phyloP scores from a whole-genome alignment of 768 basidiomycete species.

The Leccinum imitatum region DNA sequence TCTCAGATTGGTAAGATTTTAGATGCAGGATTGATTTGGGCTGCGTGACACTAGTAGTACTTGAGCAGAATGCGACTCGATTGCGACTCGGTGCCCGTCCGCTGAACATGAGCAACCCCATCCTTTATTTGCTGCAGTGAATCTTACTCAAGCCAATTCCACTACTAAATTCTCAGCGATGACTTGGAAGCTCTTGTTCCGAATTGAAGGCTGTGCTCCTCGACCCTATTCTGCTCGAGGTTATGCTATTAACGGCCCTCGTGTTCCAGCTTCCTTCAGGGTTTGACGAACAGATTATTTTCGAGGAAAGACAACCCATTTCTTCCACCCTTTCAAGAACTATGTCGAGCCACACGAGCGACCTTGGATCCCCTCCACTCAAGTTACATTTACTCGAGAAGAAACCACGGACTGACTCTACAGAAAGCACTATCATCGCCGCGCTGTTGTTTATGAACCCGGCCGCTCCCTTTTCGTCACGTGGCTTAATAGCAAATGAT shows the following conservation, averaged over 20 bases:
- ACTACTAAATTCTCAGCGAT: conserved; percentile 29
- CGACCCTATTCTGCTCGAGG: conserved; percentile 41
- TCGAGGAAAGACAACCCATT: conserved; percentile 8
- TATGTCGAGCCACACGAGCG: not conserved
- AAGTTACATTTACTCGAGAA: conserved; percentile 42
- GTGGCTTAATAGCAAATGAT: conserved; percentile 39
- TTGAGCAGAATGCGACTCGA: too few relatives aligned
- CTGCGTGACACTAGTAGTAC: too few relatives aligned
- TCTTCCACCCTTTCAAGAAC: conserved; percentile 4
- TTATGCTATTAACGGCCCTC: conserved; percentile 45
- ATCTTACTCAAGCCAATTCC: conserved; percentile 29
- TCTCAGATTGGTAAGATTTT: too few relatives aligned
- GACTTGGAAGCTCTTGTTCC: conserved; percentile 32
- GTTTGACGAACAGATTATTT: conserved; percentile 23
- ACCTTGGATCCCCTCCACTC: conserved; percentile 12
- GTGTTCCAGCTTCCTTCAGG: conserved; percentile 34
- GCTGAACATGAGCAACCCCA: too few relatives aligned
- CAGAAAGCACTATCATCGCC: conserved; percentile 39
- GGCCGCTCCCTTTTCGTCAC: conserved; percentile 28
- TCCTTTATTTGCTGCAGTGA: conserved; percentile 43
- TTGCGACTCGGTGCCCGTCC: too few relatives aligned
- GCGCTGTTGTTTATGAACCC: conserved; percentile 44
- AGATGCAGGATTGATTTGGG: too few relatives aligned
- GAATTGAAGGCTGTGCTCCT: conserved; percentile 36
- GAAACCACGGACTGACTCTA: conserved; percentile 43